A percentile compares a stretch with the other conserved stretches of the same genome.
These are phyloP conservation scores for Globisporangium perplexum DNA, from an alignment of 352 stramenopile genomes.

Conservation along the genomic window DNA sequence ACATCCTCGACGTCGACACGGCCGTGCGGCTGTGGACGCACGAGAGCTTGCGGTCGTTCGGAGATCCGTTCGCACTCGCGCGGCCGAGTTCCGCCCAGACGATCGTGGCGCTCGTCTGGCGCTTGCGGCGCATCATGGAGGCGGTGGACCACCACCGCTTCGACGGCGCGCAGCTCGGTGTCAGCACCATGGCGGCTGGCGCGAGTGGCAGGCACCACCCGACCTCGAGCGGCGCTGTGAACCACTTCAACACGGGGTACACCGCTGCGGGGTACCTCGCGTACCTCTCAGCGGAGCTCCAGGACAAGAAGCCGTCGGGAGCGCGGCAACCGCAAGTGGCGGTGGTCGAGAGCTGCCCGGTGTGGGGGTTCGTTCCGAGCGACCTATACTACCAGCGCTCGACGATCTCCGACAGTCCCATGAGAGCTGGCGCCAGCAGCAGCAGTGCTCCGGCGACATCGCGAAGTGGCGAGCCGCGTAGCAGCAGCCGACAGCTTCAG, in stretches of 20 bases:
- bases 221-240: not conserved
- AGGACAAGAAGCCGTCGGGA: slow-evolving; percentile 2
- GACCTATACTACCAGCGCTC: slow-evolving; percentile 21
- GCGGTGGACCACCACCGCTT: slow-evolving; percentile 10
- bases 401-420: slow-evolving; percentile 1
- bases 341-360: not conserved
- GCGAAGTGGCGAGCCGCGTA: not conserved
- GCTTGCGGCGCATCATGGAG: slow-evolving; percentile 19
- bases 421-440: not conserved
- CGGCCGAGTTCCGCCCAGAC: not conserved
- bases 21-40: slow-evolving; percentile 46
- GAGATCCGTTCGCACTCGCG: slow-evolving; percentile 9
- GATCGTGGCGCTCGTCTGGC: slow-evolving; percentile 14
- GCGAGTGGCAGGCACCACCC: too few species aligned
- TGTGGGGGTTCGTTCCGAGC: slow-evolving; percentile 24
- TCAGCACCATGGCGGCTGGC: not conserved
- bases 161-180: not conserved
- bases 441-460: not conserved
- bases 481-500: slow-evolving; percentile 5
- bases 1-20: slow-evolving; percentile 34
- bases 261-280: not conserved
- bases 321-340: not conserved
- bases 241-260: slow-evolving; percentile 2
- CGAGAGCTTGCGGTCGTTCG: slow-evolving; percentile 33
- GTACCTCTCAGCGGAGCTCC: slow-evolving; percentile 5